phyloP scores from a whole-genome alignment of 2,329 filamentous ascomycete species.

The Alternaria triticimaculans region DNA sequence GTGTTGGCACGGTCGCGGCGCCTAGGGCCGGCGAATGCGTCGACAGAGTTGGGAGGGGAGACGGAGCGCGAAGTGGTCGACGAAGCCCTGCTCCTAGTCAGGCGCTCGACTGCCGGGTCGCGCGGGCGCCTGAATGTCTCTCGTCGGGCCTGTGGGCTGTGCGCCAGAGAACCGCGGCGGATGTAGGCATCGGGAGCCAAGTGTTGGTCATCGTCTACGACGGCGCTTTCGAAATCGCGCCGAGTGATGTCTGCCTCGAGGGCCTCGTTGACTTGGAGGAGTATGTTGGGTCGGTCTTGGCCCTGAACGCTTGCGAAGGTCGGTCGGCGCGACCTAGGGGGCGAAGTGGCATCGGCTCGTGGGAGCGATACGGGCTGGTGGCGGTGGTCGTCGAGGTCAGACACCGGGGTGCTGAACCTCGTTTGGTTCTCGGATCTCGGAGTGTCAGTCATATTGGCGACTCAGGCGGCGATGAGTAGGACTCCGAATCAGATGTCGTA shows the following conservation, averaged over 20 bases:
- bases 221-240: constrained; percentile 86
- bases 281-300: constrained; percentile 52
- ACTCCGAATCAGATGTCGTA: constrained; percentile 20
- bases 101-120: constrained; percentile 41
- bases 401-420: constrained; percentile 75
- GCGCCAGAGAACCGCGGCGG: constrained; percentile 55
- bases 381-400: constrained; percentile 88
- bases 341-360: constrained; percentile 62
- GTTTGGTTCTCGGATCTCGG: constrained; percentile 72
- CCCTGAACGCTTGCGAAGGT: constrained; percentile 73
- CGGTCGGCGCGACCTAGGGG: constrained; percentile 64
- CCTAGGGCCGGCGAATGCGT: constrained; percentile 91
- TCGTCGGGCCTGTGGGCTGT: constrained; percentile 51
- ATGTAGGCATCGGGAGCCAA: constrained; percentile 54
- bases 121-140: constrained; percentile 53
- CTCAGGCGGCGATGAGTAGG: constrained; percentile 33
- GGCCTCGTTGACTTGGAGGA: constrained; percentile 54
- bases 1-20: constrained; percentile 79
- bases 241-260: constrained; percentile 56
- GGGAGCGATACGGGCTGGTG: constrained; percentile 68
- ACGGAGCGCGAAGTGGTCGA: constrained; percentile 68
- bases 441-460: constrained; percentile 59
- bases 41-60: constrained; percentile 95
- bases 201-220: constrained; percentile 73
- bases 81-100: constrained; percentile 54